Evolutionary conservation across 2,329 filamentous ascomycete species (phyloP), one percentile per base, ranked within the genome.

Genomic region (Verruconis gallopava): DNA sequence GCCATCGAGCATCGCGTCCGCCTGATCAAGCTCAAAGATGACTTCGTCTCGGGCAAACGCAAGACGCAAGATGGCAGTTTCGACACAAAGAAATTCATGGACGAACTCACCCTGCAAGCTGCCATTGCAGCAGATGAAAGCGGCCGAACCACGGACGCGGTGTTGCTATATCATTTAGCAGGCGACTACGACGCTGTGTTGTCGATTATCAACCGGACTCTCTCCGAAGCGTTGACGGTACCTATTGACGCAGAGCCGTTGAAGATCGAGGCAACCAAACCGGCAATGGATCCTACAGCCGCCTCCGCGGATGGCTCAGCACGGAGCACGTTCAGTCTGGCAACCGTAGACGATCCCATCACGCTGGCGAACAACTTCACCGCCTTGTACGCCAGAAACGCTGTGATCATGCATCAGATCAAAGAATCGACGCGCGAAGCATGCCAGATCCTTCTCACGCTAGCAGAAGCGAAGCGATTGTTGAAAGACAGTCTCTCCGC

Each of bases 141-240:
- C 53, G 89, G 91, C 30, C 77, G 93, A 38, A 86, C 81, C 2
- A 93, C 89, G 1, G 91, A 98, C 61, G 88, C 93, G 2, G 89
- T 96, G 12, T 71, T 98, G 39, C 71, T 98, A 40, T 96, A 93
- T 60, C 89, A 98, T 59, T 71, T 98, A 34, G 89, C 91, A 0
- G 85, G 85, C 54, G 88, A 98, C 59, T 96, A 93, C 58, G 86
- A 98, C 58, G 86, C 79, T 42, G 93, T 96, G n/a, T 77, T 95
- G 34, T 69, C 75, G 19, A 89, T 96, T 49, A 76, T 96, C 55
- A 94, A 88, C 61, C 81, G 86, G 30, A 81, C 88, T 3, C 71
- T 98, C 25, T 93, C 88, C 43, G 86, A 96, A 60, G 84, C 85
- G 35, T 78, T 96, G 46, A 81, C 85, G 11, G 72, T 89, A 9